Conservation (phyloP, 495 filamentous ascomycete genomes). For the Evernia prunastri region DNA sequence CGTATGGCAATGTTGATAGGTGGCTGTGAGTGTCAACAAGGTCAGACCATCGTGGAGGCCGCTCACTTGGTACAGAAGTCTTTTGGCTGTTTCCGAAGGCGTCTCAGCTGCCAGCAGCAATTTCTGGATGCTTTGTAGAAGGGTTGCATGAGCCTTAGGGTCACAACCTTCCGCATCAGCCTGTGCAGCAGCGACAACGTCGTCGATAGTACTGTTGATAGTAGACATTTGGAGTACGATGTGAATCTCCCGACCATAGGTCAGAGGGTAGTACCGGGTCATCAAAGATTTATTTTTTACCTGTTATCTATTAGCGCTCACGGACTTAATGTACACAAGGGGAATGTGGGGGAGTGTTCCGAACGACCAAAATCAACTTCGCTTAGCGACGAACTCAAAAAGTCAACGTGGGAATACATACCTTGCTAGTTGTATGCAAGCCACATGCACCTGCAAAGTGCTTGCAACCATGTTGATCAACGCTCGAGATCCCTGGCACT, state of each 20-base stretch:
- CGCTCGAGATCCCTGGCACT: too few species aligned
- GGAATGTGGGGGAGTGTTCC: too few species aligned
- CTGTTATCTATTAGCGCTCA: too few species aligned
- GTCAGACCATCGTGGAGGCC: not conserved
- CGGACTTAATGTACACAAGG: too few species aligned
- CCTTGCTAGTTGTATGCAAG: too few species aligned
- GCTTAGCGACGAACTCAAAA: too few species aligned
- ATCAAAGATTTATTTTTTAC: not conserved
- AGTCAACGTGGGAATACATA: too few species aligned
- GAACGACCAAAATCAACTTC: too few species aligned
- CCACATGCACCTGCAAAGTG: too few species aligned
- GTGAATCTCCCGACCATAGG: not conserved
- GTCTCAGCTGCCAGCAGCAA: conserved; percentile 28
- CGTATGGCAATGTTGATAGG: conserved; percentile 12
- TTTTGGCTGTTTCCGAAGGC: conserved; percentile 28
- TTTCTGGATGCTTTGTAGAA: conserved; percentile 27
- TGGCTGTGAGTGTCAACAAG: conserved; percentile 3
- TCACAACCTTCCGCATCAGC: conserved; percentile 19
- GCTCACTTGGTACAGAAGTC: conserved; percentile 29
- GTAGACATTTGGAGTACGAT: not conserved
- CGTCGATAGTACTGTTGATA: conserved; percentile 3
- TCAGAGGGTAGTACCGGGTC: not conserved
- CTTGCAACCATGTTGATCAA: too few species aligned
- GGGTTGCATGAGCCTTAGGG: conserved; percentile 23
- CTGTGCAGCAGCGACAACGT: conserved; percentile 24